Evolutionary conservation across 345 rosid genomes (phyloP), one percentile per base, ranked within the genome.

Genomic region (Eutrema yunnanense): DNA sequence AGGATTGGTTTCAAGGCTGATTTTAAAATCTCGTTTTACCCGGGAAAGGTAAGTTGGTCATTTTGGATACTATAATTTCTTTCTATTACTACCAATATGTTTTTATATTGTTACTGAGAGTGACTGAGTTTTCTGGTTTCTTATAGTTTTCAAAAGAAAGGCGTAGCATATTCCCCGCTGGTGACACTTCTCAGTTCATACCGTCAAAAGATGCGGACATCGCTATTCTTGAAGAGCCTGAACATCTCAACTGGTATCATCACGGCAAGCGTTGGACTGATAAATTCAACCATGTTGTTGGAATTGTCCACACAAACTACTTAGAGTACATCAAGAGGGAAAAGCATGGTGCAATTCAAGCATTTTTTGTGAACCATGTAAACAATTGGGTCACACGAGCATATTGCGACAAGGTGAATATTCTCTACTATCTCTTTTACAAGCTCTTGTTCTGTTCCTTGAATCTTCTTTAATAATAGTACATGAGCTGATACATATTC

Each of bases 181-280:
- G 99, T 58, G 99, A 95, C 78, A 90, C 99, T 50, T 90, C 97
- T 72, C 92, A 83, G 60, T 90, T 95, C 77, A 87, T 92, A 72
- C 83, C 94, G 6, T 86, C 93, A 22, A 90, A 83, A 80, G 96
- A 95, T 79, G 96, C 97, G 54, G 97, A 95, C 74, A 86, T 95
- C 60, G 96, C 96, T 72, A 86, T 95, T 47, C 86, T 95, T 34
- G 99, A 95, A 84, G 99, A 95, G 59, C 99, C 97, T 51, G 97
- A 95, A 77, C 97, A 95, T 66, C 83, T 95, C 75, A 95, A 92
- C 80, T 95, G 99, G 99, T 95, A 95, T 60, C 85, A 95, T 74
- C 99, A 95, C 58, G 97, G 99, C 44, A 92, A 79, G 80, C 96
- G 96, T 38, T 95, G 99, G 97, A 92, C 99, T 5, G 89, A 87